Percentiles rank a stretch among this genome's conserved stretches.
phyloP scores from a whole-genome alignment of 441 rosid species.

The Erodium trifolium region DNA sequence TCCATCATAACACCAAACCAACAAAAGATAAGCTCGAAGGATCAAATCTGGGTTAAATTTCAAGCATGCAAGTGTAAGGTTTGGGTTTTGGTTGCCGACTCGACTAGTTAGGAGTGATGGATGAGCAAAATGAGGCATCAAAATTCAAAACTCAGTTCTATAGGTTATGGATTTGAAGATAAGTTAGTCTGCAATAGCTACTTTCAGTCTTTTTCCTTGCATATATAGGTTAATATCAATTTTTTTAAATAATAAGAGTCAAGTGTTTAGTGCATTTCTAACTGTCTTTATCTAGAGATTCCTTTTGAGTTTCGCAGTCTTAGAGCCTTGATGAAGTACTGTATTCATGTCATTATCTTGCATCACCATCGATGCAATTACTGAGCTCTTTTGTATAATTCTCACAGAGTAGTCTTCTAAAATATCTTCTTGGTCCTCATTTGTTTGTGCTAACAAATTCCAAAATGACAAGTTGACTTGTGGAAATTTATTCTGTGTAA shows the following conservation, averaged over 20 bases:
- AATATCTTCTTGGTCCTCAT: constrained; percentile 25
- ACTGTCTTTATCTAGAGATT: constrained; percentile 10
- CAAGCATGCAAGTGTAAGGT: not conserved
- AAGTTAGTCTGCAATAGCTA: not conserved
- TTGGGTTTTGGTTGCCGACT: not conserved
- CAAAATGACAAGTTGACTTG: constrained; percentile 12
- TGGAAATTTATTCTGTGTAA: constrained; percentile 10
- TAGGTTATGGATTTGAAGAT: constrained; percentile 1
- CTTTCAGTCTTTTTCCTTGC: not conserved
- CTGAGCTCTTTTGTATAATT: not conserved
- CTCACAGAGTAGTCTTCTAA: constrained; percentile 10
- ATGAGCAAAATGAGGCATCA: not conserved
- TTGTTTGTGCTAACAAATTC: constrained; percentile 9
- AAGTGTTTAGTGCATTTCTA: not conserved
- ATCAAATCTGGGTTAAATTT: not conserved
- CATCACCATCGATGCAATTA: constrained; percentile 10
- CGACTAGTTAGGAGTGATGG: not conserved
- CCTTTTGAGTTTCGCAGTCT: not conserved
- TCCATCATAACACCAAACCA: not conserved
- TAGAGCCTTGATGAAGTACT: not conserved
- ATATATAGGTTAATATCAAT: not conserved
- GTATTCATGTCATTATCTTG: constrained; percentile 1
- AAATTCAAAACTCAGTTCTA: not conserved
- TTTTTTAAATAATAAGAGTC: not conserved
- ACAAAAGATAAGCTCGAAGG: not conserved